These are phyloP conservation scores for Argentina anserina DNA, from an alignment of 306 rosid species.

Conservation along the genomic window DNA sequence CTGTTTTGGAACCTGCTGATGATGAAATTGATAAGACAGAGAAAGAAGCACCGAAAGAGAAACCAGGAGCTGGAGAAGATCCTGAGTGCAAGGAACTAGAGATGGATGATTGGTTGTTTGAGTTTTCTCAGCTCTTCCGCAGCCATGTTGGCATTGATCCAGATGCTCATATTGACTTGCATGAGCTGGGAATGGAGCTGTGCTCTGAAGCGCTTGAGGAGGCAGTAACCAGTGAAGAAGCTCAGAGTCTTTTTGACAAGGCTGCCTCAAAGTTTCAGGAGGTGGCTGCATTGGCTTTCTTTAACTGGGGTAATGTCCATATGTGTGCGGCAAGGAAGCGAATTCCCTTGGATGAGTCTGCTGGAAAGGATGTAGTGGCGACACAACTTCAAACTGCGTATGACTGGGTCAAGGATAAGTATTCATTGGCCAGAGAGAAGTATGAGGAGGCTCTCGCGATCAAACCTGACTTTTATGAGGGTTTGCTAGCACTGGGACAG, in stretches of 20 bases:
- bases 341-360: conserved; percentile 84
- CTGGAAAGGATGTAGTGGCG: conserved; percentile 66
- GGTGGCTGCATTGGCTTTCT: conserved; percentile 94
- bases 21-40: conserved; percentile 45
- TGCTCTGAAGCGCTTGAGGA: conserved; percentile 99
- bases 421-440: conserved; percentile 80
- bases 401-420: conserved; percentile 96
- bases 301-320: conserved; percentile 96
- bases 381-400: conserved; percentile 85
- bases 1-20: conserved; percentile 52
- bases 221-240: conserved; percentile 91
- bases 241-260: conserved; percentile 85
- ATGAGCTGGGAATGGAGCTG: conserved; percentile 97
- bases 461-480: conserved; percentile 94
- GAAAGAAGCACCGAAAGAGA: conserved; percentile 65
- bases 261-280: conserved; percentile 96
- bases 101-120: conserved; percentile 99
- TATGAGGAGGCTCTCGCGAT: conserved; percentile 85
- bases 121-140: conserved; percentile 95
- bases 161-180: conserved; percentile 91
- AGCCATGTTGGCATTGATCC: conserved; percentile 95
- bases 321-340: conserved; percentile 98
- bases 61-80: conserved; percentile 52
- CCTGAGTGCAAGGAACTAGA: conserved; percentile 85
- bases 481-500: conserved; percentile 87